A percentile compares a stretch with the other conserved stretches of the same genome.
Evolutionary conservation across 1,284 basidiomycete species (phyloP).

Genomic region (Ganoderma multipileum): DNA sequence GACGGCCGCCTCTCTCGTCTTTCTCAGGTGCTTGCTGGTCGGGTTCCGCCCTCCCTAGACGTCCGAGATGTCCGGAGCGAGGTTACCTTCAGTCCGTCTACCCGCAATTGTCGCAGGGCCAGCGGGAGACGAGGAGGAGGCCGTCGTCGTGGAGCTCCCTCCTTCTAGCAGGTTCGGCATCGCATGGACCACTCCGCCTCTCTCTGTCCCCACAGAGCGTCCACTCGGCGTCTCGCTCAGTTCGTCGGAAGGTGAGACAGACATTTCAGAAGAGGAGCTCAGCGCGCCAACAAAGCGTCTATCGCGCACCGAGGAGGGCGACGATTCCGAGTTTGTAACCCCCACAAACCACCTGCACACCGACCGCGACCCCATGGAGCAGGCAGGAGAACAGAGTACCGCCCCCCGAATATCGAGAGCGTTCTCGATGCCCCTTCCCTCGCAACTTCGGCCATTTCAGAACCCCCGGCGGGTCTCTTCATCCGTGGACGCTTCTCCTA

Average conservation of each 20-base stretch:
- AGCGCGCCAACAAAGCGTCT: conserved; percentile 35
- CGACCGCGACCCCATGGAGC: conserved; percentile 45
- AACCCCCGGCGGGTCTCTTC: conserved; percentile 59
- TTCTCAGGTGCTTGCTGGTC: conserved; percentile 27
- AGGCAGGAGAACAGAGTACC: conserved; percentile 35
- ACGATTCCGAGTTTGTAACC: conserved; percentile 42
- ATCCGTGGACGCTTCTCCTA: conserved; percentile 25
- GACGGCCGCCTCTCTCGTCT: conserved; percentile 15
- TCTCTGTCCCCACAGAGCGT: conserved; percentile 45
- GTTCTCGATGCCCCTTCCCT: conserved; percentile 74
- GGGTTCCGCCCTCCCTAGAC: conserved; percentile 23
- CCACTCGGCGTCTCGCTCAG: conserved; percentile 43
- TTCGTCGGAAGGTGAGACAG: conserved; percentile 59
- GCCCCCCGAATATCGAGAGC: conserved; percentile 68
- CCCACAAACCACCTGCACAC: conserved; percentile 43
- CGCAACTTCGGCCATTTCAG: conserved; percentile 69
- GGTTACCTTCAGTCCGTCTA: conserved; percentile 47
- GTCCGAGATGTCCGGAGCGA: conserved; percentile 39
- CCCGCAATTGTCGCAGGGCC: conserved; percentile 41
- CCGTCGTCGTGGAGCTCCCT: conserved; percentile 48
- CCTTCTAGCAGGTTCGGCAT: conserved; percentile 56
- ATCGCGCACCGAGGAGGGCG: conserved; percentile 36
- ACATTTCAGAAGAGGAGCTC: conserved; percentile 51
- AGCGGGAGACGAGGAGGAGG: conserved; percentile 39
- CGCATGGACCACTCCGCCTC: conserved; percentile 52